phyloP scores from a whole-genome alignment of 2,329 filamentous ascomycete species.

The Calonectria fujianensis region DNA sequence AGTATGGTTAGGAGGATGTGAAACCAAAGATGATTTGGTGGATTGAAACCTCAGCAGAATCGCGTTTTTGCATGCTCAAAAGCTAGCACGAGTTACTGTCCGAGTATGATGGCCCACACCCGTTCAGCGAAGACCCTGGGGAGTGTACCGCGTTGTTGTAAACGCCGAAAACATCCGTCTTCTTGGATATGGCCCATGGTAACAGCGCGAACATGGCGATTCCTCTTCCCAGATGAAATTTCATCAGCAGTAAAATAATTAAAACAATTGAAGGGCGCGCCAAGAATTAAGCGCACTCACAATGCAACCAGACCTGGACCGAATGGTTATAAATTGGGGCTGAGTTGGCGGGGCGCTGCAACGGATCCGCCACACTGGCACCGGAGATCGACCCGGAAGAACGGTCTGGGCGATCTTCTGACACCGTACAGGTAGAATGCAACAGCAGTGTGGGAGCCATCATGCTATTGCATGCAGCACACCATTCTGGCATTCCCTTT shows the following conservation, averaged over 20 bases:
- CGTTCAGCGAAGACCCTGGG: too few relatives aligned
- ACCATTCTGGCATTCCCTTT: not conserved
- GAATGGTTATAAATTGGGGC: slow-evolving; percentile 10
- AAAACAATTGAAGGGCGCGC: not conserved
- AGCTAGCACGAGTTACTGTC: too few relatives aligned
- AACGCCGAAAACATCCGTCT: not conserved
- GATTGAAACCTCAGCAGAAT: too few relatives aligned
- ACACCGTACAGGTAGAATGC: slow-evolving; percentile 9
- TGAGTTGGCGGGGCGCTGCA: not conserved
- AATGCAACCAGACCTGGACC: not conserved
- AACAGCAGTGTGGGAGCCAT: not conserved
- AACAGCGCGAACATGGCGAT: not conserved
- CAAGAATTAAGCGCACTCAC: not conserved
- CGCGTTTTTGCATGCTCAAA: not conserved
- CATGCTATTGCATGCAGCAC: not conserved
- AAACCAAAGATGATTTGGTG: not conserved
- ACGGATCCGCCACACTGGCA: slow-evolving; percentile 14
- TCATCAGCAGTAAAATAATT: too few relatives aligned
- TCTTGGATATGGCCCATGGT: not conserved
- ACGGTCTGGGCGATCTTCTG: slow-evolving; percentile 19
- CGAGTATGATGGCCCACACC: too few relatives aligned
- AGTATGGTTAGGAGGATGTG: not conserved
- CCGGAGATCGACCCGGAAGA: slow-evolving; percentile 25
- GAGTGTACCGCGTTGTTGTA: not conserved
- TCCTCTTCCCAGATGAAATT: not conserved